Conservation (phyloP, 257 asterid genomes). For the Lycium ferocissimum region DNA sequence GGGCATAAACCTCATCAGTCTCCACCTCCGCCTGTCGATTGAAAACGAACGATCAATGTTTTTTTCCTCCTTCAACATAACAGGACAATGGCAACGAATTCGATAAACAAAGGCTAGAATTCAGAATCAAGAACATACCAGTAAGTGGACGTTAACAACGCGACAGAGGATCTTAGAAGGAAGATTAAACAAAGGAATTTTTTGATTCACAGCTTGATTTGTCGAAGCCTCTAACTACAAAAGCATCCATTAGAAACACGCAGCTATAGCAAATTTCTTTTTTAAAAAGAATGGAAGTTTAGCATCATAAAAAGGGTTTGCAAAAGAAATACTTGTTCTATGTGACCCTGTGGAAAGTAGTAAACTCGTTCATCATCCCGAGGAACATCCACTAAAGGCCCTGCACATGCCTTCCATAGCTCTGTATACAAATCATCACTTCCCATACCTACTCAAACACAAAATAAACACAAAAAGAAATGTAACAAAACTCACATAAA, state of each 20-base stretch:
- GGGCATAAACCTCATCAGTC: constrained; percentile 88
- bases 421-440: constrained; percentile 55
- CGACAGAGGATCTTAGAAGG: constrained; percentile 83
- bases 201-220: constrained; percentile 63
- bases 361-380: constrained; percentile 62
- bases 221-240: constrained; percentile 84
- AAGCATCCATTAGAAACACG: not conserved
- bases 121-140: constrained; percentile 48
- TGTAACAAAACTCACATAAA: not conserved
- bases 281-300: not conserved
- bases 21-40: constrained; percentile 70
- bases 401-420: constrained; percentile 93
- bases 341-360: constrained; percentile 91
- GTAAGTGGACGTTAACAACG: constrained; percentile 56
- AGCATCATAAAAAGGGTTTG: not conserved
- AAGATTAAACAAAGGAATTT: constrained; percentile 71
- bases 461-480: constrained; percentile 26
- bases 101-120: not conserved
- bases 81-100: not conserved
- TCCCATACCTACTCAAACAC: constrained; percentile 44
- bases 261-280: not conserved
- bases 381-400: constrained; percentile 82
- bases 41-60: not conserved
- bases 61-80: not conserved
- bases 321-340: constrained; percentile 66